Evolutionary conservation across 129 eudicot genomes (phyloP), one percentile per base, ranked within the genome.

Genomic region (Pseudognaphalium luteoalbum): DNA sequence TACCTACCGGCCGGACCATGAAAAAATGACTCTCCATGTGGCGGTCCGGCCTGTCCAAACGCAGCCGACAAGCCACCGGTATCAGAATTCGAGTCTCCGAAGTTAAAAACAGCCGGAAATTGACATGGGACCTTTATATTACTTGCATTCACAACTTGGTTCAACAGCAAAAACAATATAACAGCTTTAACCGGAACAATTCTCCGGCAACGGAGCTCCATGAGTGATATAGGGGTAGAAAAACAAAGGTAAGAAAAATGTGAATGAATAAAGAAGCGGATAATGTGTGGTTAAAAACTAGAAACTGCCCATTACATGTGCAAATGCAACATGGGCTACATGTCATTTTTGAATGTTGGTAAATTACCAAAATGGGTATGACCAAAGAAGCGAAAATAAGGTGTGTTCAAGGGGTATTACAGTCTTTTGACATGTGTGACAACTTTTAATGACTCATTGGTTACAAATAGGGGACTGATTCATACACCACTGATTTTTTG

Each of bases 51-150:
- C 75, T 88, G 97, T 19, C 97, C 97, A 67, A 93, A 93, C 0
- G 96, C 97, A 2, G 98, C 97, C 7, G 96, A 91, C 58, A 89
- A 85, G 58, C 97, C 98, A 39, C 98, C 98, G 30, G 98, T 93
- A 74, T 93, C 98, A 51, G 98, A 93, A 76, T 93, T 93, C 0
- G 98, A 93, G 85, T 93, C 98, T 6, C 97, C 97, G 62, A 93
- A 93, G 88, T 93, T 93, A 76, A 88, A 93, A 37, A 93, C 66
- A 2, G 97, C 97, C 41, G 89, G 97, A 65, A 91, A 91, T 21
- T 77, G 66, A 67, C 98, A 93, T 4, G 77, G 71, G 30, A 62
- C 3, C 4, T 66, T 19, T 61, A 10, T 51, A 6, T 16, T 16
- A 21, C 11, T 35, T 25, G 74, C 81, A 76, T 39, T 57, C 21